phyloP scores from a whole-genome alignment of 306 rosid genomes.

The Arachis stenosperma region DNA sequence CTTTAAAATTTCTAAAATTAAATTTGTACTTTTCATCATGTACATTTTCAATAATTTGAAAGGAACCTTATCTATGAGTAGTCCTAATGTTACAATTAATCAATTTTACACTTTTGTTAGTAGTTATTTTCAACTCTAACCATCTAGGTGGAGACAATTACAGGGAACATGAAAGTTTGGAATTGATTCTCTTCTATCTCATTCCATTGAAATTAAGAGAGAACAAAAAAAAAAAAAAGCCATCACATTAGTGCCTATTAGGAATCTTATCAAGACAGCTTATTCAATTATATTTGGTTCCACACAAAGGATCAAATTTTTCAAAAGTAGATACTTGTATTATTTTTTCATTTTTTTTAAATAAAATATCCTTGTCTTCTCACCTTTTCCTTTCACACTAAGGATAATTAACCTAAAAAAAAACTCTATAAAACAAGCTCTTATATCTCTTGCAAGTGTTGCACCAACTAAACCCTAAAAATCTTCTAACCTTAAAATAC shows the following conservation, averaged over 20 bases:
- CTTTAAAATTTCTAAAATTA: too few species aligned
- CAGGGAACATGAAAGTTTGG: constrained; percentile 36
- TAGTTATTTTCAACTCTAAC: neutral
- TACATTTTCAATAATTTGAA: too few species aligned
- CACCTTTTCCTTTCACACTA: constrained; percentile 32
- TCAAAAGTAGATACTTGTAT: constrained; percentile 8
- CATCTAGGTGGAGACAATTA: constrained; percentile 24
- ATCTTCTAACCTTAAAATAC: neutral
- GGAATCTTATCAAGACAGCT: constrained; percentile 40
- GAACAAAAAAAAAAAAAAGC: constrained; percentile 13
- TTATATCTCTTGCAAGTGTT: constrained; percentile 3
- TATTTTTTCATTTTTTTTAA: neutral
- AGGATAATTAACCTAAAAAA: constrained; percentile 33
- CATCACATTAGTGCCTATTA: constrained; percentile 27
- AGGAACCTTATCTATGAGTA: too few species aligned
- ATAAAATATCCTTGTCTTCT: constrained; percentile 13
- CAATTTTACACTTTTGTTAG: too few species aligned
- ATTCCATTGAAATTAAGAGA: constrained; percentile 30
- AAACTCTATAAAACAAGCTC: constrained; percentile 31
- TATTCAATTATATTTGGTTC: constrained; percentile 17
- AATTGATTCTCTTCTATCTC: constrained; percentile 55
- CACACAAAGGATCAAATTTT: constrained; percentile 18
- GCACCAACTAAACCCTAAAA: constrained; percentile 19
- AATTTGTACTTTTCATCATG: too few species aligned
- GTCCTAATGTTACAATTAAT: too few species aligned